Percentiles rank a stretch among this genome's conserved stretches.
Conservation (phyloP, 108 stramenopile species). For the Skeletonema marinoi region DNA sequence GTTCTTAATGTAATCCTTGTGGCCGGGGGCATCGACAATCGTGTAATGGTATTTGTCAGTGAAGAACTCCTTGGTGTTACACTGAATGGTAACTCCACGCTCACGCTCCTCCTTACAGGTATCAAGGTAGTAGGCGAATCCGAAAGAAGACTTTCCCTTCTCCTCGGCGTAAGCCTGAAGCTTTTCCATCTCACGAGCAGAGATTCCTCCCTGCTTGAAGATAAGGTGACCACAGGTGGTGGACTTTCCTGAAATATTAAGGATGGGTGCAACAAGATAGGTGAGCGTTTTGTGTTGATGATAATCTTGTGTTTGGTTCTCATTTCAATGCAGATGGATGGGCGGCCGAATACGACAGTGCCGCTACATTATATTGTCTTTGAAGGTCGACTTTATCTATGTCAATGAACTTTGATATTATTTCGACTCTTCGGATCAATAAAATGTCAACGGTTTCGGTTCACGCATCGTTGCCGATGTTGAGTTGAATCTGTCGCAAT, state of each 20-base stretch:
- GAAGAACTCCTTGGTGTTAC: slow-evolving; percentile 87
- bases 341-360: not conserved
- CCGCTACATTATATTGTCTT: not conserved
- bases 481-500: not conserved
- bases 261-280: not conserved
- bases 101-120: slow-evolving; percentile 84
- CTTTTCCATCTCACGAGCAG: slow-evolving; percentile 79
- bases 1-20: slow-evolving; percentile 91
- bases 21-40: slow-evolving; percentile 78
- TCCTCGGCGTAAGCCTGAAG: slow-evolving; percentile 70
- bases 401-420: not conserved
- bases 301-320: not conserved
- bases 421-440: not conserved
- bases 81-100: slow-evolving; percentile 81
- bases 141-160: slow-evolving; percentile 82
- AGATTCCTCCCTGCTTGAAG: slow-evolving; percentile 82
- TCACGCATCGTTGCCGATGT: not conserved
- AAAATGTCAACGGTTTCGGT: not conserved
- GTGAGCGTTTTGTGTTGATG: not conserved
- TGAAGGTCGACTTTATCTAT: not conserved
- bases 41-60: slow-evolving; percentile 85
- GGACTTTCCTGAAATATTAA: slow-evolving; percentile 42
- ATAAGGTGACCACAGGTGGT: slow-evolving; percentile 82
- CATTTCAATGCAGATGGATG: not conserved
- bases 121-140: slow-evolving; percentile 84